Evolutionary conservation across 2,329 filamentous ascomycete species (phyloP), one percentile per base, ranked within the genome.

Genomic region (Sporothrix sp.): DNA sequence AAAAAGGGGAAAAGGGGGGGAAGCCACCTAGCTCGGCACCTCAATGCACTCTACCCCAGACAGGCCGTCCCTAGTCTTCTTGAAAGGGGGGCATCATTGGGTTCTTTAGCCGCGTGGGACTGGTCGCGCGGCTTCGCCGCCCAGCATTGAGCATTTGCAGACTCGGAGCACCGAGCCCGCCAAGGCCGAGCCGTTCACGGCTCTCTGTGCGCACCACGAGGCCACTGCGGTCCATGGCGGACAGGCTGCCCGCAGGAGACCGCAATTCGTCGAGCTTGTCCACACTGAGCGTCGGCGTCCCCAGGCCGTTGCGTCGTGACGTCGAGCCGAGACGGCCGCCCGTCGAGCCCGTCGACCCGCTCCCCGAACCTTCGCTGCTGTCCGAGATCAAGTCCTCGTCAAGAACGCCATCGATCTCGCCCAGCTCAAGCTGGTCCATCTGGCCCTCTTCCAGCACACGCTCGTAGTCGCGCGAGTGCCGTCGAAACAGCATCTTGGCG

Each of bases 141-240:
- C 78, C 78, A 2, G 75, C 75, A 45, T 71, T 75, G 54, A 78
- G 63, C 67, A 76, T 72, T 52, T 75, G 73, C 21, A 74, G 57
- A 8, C 70, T 75, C 13, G 78, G 63, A 21, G 43, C 20, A 5
- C 21, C 30, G 18, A 45, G 43, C 2, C 43, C 43, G 13, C 46
- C 45, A 13, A 39, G 23, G 1, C 52, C 73, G 33, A 96, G 67
- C 52, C 87, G 75, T 62, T 97, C 93, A 48, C 88, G 75, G 63
- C 88, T 95, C 63, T 96, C 91, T 0, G 87, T 94, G 58, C 91
- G 73, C 2, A 88, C 78, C 49, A 87, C 82, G 56, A 96, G 65
- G 1, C 90, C 90, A 42, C 78, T 81, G 35, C 88, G 70, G 57
- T 82, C 78, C 61, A 83, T 72, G 5, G 73, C 72, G 48, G 69